Conservation (phyloP, 345 rosid genomes). For the Ceriops zippeliana region DNA sequence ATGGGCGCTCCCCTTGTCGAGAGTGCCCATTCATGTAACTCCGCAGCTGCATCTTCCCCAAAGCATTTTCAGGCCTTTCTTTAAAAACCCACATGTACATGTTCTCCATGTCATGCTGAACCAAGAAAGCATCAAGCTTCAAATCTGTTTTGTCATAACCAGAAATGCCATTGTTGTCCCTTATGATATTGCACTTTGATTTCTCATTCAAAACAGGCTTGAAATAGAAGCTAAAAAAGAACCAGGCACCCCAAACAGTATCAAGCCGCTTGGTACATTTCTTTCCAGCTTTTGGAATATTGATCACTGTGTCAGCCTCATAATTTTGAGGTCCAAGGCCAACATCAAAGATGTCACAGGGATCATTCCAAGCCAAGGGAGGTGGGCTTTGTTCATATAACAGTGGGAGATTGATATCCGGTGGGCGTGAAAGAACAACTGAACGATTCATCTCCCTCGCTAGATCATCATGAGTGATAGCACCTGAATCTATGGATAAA, state of each 20-base stretch:
- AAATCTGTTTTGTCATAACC: slow-evolving; percentile 87
- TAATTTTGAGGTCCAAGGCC: slow-evolving; percentile 71
- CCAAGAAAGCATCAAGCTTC: slow-evolving; percentile 80
- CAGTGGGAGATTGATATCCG: slow-evolving; percentile 89
- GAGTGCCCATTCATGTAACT: slow-evolving; percentile 99
- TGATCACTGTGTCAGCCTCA: slow-evolving; percentile 66
- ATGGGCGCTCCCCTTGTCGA: slow-evolving; percentile 86
- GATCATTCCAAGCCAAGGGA: slow-evolving; percentile 51
- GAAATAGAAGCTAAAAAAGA: slow-evolving; percentile 91
- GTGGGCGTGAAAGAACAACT: slow-evolving; percentile 70
- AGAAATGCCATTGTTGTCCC: slow-evolving; percentile 69
- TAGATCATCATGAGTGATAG: slow-evolving; percentile 82
- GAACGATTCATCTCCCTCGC: slow-evolving; percentile 90
- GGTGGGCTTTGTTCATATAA: slow-evolving; percentile 81
- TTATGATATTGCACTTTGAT: slow-evolving; percentile 66
- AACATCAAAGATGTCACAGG: slow-evolving; percentile 76
- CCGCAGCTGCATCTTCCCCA: slow-evolving; percentile 97
- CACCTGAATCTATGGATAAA: slow-evolving; percentile 90
- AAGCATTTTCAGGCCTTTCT: slow-evolving; percentile 93
- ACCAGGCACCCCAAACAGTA: slow-evolving; percentile 99
- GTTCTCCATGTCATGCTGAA: slow-evolving; percentile 99
- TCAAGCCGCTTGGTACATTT: slow-evolving; percentile 82
- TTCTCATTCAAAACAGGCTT: slow-evolving; percentile 83
- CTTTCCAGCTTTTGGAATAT: slow-evolving; percentile 54
- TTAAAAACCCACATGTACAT: slow-evolving; percentile 99